Conservation (phyloP, 148 eudicot genomes). For the Rhododendron molle region DNA sequence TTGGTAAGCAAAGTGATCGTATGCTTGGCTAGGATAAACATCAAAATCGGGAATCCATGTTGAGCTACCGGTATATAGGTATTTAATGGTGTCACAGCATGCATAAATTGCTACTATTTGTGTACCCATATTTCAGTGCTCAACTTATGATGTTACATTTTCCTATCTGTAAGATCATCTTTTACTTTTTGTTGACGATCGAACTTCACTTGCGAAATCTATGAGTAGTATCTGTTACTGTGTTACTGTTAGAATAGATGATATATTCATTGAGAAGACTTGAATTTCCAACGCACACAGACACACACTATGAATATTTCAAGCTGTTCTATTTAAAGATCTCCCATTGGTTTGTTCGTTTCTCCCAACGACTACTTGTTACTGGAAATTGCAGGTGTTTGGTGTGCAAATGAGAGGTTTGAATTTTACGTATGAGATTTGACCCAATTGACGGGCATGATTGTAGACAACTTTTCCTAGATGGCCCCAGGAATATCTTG, state of each 20-base stretch:
- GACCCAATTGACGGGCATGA: too few relatives aligned
- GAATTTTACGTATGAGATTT: neutral
- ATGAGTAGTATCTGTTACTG: too few relatives aligned
- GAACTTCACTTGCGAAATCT: neutral
- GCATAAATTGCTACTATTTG: neutral
- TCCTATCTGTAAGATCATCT: neutral
- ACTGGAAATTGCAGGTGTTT: neutral
- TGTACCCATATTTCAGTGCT: neutral
- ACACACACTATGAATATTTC: too few relatives aligned
- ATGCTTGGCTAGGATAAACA: neutral
- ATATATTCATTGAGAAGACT: too few relatives aligned
- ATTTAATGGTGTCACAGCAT: neutral
- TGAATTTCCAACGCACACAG: neutral
- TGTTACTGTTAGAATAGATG: too few relatives aligned
- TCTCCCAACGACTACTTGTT: neutral
- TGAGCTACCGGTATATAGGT: neutral
- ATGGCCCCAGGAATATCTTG: too few relatives aligned
- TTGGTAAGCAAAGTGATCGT: neutral
- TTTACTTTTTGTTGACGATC: neutral
- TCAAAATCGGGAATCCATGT: neutral
- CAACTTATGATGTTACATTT: neutral
- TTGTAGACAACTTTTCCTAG: too few relatives aligned
- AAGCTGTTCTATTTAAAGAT: constrained; percentile 21
- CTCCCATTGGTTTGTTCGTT: constrained; percentile 28
- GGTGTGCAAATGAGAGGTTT: neutral